Base-by-base conservation (phyloP, 2,329 filamentous ascomycete species). In the Aspergillus oerlinghausenensis region DNA sequence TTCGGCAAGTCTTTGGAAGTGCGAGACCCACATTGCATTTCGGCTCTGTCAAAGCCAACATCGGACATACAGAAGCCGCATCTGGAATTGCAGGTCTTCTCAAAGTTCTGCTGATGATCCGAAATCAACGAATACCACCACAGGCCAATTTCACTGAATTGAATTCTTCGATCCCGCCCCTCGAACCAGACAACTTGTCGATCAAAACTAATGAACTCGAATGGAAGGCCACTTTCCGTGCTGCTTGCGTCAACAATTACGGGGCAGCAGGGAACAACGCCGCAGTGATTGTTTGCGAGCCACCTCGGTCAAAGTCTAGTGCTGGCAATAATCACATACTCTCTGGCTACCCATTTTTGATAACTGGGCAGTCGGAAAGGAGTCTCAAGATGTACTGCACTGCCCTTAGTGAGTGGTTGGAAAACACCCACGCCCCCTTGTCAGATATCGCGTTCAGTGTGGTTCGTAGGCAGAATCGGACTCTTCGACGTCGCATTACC, bases 31-130 rank as follows among this genome's bases (percentile, higher is more conserved):
- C 43, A 17, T n/a, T 56, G 42, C 25, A 48, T 38, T 11, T 69
- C 1, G 60, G 55, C 1, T 65, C 66, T 25, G 52, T 70, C 52
- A 71, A 71, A 40, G 66, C 57, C 4, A 62, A 61, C 42, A 62
- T 71, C 11, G 70, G 71, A 3, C 71, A 73, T 49, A 45, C 57
- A 1, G 70, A 70, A 55, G 61, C 59, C 0, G 62, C 66, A 0
- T 64, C 69, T 1, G 70, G 70, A 1, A 62, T 66, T 1, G 64
- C 63, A 2, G 60, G 8, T n/a, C 65, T 56, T 1, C 52, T 69
- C 28, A 67, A 69, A 43, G 48, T 56, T 1, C 19, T 69, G 21
- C 40, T 66, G 7, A 62, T 62, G 59, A 54, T 61, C 32, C 28
- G 49, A 17, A n/a, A 55, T 32, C 8, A 26, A 28, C 2, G 4